Conservation (phyloP, 2,329 filamentous ascomycete species). For the Fusarium sterilihyphosum region DNA sequence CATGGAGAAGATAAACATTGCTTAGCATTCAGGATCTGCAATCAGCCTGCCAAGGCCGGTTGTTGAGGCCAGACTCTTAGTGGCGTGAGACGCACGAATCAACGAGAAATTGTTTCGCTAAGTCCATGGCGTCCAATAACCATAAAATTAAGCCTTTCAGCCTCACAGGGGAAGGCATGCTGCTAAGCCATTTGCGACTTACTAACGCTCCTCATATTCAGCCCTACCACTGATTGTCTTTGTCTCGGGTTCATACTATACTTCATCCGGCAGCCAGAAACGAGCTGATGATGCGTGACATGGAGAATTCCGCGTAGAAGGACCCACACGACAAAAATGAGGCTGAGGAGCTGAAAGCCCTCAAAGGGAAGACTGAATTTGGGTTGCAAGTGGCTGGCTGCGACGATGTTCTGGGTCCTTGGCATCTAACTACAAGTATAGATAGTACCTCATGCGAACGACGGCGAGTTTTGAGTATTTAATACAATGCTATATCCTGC, state of each 20-base stretch:
- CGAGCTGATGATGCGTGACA: background rate
- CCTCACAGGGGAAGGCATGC: background rate
- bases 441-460: background rate
- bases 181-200: background rate
- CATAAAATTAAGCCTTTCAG: constrained; percentile 8
- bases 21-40: background rate
- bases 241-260: background rate
- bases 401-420: background rate
- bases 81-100: background rate
- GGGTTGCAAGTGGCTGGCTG: background rate
- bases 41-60: background rate
- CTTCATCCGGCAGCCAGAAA: background rate
- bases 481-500: background rate
- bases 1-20: too few relatives aligned
- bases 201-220: background rate
- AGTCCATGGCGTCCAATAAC: constrained; percentile 5
- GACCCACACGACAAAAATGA: background rate
- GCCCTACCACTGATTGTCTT: background rate
- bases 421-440: background rate
- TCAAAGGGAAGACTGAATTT: background rate
- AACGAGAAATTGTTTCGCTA: background rate
- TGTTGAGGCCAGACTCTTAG: background rate
- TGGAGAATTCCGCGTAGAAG: background rate
- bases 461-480: background rate
- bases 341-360: background rate